These are phyloP conservation scores for Gamsiella multidivaricata DNA, from an alignment of 192 early-diverging fungal species.

Conservation along the genomic window DNA sequence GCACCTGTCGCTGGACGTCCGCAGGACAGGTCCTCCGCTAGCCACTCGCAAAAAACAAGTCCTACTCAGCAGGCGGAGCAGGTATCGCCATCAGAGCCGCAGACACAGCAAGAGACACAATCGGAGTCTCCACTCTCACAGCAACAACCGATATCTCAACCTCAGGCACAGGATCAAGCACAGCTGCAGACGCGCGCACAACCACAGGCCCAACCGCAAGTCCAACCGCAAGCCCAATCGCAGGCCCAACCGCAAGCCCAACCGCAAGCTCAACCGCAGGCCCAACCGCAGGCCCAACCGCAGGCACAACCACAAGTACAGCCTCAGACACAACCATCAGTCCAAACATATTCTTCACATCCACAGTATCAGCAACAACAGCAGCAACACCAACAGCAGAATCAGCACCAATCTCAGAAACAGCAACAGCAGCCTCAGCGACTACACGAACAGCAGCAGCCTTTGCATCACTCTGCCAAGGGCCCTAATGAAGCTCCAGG, in stretches of 20 bases:
- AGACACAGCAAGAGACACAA: background rate
- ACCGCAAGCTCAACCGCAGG: too few species aligned
- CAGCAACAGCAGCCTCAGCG: conserved; percentile 7
- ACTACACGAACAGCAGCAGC: background rate
- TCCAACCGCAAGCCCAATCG: too few species aligned
- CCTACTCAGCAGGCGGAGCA: background rate
- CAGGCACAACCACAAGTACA: conserved; percentile 5
- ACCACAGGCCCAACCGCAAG: too few species aligned
- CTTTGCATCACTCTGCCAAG: background rate
- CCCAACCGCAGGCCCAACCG: too few species aligned
- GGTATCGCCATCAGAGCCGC: too few species aligned
- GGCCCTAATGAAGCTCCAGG: background rate
- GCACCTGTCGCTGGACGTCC: conserved; percentile 4
- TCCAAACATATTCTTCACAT: background rate
- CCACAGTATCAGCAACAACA: conserved; percentile 9
- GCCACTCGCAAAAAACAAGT: background rate
- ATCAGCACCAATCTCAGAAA: conserved; percentile 8
- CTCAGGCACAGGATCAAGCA: too few species aligned
- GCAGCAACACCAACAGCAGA: background rate
- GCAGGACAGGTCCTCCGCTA: background rate
- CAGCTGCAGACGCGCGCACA: too few species aligned
- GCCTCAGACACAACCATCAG: conserved; percentile 12
- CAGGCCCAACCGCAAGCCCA: background rate
- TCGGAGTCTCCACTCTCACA: background rate
- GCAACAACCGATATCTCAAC: background rate